Base-by-base conservation (phyloP, 2,329 filamentous ascomycete genomes). In the Teratosphaeria nubilosa region DNA sequence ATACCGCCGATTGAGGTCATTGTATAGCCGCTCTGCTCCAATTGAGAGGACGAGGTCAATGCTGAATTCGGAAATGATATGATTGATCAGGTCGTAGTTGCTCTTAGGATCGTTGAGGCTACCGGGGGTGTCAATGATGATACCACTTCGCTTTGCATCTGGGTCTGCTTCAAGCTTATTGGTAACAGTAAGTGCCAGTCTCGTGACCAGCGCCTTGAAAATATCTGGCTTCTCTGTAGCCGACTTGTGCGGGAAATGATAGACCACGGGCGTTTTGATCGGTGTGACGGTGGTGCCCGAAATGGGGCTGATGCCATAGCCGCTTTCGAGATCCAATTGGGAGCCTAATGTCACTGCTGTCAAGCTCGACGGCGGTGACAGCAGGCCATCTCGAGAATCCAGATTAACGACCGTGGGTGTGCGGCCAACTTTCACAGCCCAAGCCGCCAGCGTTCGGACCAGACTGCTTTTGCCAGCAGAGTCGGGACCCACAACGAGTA, bases 221-320 rank as follows among this genome's bases (percentile, higher is more conserved):
- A 92, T 75, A 30, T 66, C 64, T 0, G 82, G 79, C 60, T 90
- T 87, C 54, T 90, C 87, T 65, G 90, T 86, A 0, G 90, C 82
- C 61, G 80, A 84, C 56, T 83, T 80, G 62, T 87, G 78, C 16
- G 94, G 92, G 72, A 89, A 95, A 73, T 91, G 90, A 70, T 96
- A 95, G 30, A 92, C 90, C 56, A 99, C 76, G 5, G 94, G 94
- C 66, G 96, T 79, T 77, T 96, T 97, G 56, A 96, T 90, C 0
- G 92, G 91, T 20, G 95, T 85, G 0, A 86, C 83, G 65, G 87
- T 94, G 0, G 94, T 91, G 0, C 92, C 94, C 64, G 88, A 95
- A 66, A 91, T 95, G 0, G 92, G 91, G 65, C 90, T 91, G 64
- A 83, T 90, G 10, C 94, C 94, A 86, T 91, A 96, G 22, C 72